These are phyloP conservation scores for Digitaria exilis DNA, from an alignment of 202 grass and related monocot species.

Conservation along the genomic window DNA sequence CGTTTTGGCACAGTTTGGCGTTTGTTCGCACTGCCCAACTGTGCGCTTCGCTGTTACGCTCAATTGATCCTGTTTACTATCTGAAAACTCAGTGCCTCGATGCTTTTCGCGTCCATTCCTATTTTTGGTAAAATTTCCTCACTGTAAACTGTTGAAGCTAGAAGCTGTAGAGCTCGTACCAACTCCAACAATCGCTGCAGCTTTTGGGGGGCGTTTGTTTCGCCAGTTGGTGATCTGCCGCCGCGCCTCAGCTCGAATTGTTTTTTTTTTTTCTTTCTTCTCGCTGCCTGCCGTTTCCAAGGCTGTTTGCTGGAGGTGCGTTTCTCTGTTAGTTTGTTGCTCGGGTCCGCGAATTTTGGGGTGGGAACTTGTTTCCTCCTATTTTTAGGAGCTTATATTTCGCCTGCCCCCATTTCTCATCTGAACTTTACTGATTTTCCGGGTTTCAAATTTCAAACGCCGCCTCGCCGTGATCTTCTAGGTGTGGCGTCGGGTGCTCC, in stretches of 20 bases:
- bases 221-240: conserved; percentile 25
- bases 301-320: conserved; percentile 21
- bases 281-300: conserved; percentile 13
- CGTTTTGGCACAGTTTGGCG: not conserved
- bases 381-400: not conserved
- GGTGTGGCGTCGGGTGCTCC: not conserved
- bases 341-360: not conserved
- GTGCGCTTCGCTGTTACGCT: not conserved
- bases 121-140: not conserved
- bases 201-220: conserved; percentile 24
- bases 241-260: not conserved
- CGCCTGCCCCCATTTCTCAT: not conserved
- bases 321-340: conserved; percentile 1
- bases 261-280: not conserved
- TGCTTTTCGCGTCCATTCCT: not conserved
- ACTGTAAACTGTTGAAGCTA: not conserved
- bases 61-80: not conserved
- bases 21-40: not conserved
- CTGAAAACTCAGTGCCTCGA: not conserved
- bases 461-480: conserved; percentile 8
- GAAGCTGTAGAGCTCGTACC: not conserved
- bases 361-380: not conserved
- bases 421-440: not conserved
- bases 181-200: not conserved
- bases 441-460: not conserved